These are phyloP conservation scores for Acanthamoeba quina DNA, from an alignment of 208 protist species.

Conservation along the genomic window DNA sequence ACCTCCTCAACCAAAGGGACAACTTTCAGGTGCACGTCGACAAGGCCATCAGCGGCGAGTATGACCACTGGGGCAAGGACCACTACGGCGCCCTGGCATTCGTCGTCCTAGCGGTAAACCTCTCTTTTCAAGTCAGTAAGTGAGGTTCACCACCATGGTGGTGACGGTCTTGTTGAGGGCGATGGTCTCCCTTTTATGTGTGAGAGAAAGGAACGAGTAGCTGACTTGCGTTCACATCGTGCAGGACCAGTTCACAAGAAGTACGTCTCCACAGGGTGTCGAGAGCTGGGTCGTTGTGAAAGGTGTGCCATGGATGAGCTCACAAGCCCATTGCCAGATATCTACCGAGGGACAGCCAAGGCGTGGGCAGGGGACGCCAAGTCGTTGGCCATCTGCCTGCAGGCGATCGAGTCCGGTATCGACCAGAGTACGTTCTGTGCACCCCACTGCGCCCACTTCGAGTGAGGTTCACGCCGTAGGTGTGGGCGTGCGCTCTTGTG, in stretches of 20 bases:
- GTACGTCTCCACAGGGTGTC: not conserved
- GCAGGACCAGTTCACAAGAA: conserved; percentile 36
- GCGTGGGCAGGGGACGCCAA: conserved; percentile 52
- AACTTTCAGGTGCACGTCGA: not conserved
- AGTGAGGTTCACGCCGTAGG: too few relatives aligned
- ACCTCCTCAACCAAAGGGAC: not conserved
- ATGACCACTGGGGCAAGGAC: conserved; percentile 26
- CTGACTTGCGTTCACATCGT: not conserved
- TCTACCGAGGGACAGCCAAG: conserved; percentile 52
- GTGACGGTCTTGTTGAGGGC: too few relatives aligned
- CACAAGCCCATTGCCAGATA: not conserved
- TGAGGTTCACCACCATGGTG: too few relatives aligned
- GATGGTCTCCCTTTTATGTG: too few relatives aligned
- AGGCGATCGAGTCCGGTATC: not conserved
- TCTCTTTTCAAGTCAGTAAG: not conserved
- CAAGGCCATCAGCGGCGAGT: conserved; percentile 10
- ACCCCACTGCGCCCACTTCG: too few relatives aligned
- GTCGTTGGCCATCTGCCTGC: not conserved
- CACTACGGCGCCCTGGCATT: conserved; percentile 38
- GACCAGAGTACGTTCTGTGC: not conserved
- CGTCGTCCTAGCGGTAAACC: conserved; percentile 13
- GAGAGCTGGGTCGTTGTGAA: too few relatives aligned
- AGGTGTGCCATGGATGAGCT: not conserved
- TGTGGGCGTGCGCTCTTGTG: not conserved
- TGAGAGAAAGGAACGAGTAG: too few relatives aligned